Evolutionary conservation across 768 basidiomycete species (phyloP).

Genomic region (Candolleomyces efflorescens): DNA sequence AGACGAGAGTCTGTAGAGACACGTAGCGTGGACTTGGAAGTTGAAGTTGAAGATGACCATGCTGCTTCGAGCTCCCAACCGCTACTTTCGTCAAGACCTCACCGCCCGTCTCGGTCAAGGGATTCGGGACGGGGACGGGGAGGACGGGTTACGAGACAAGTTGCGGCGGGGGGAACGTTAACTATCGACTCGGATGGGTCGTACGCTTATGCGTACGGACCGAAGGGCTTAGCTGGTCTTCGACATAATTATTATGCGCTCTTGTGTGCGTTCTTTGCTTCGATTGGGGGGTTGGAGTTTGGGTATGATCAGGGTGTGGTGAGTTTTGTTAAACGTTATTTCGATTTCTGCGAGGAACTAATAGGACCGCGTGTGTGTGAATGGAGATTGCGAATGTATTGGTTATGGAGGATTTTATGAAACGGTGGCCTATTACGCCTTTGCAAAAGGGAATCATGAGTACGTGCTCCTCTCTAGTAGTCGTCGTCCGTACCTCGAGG

Average conservation of each 20-base stretch:
- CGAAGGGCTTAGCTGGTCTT: conserved; percentile 61
- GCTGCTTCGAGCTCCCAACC: neutral
- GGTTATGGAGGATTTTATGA: conserved; percentile 72
- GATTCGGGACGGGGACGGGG: neutral
- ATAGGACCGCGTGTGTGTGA: neutral
- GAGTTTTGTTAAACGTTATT: conserved; percentile 10
- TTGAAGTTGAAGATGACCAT: neutral
- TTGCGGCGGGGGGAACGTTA: conserved; percentile 25
- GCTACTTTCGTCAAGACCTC: neutral
- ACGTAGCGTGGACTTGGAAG: neutral
- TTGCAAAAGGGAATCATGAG: conserved; percentile 78
- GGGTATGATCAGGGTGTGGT: conserved; percentile 83
- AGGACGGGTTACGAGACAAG: neutral
- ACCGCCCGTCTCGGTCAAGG: no score
- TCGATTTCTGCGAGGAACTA: no score
- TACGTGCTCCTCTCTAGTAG: conserved; percentile 28
- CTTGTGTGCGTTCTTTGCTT: conserved; percentile 69
- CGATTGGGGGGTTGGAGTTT: conserved; percentile 73
- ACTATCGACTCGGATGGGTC: conserved; percentile 31
- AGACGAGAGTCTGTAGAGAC: no score
- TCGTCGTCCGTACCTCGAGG: no score
- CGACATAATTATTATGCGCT: conserved; percentile 60
- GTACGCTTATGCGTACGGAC: conserved; percentile 73
- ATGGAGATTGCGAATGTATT: conserved; percentile 73
- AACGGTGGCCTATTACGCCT: conserved; percentile 65